phyloP scores from a whole-genome alignment of 192 early-diverging fungal genomes.

The Gigaspora rosea region DNA sequence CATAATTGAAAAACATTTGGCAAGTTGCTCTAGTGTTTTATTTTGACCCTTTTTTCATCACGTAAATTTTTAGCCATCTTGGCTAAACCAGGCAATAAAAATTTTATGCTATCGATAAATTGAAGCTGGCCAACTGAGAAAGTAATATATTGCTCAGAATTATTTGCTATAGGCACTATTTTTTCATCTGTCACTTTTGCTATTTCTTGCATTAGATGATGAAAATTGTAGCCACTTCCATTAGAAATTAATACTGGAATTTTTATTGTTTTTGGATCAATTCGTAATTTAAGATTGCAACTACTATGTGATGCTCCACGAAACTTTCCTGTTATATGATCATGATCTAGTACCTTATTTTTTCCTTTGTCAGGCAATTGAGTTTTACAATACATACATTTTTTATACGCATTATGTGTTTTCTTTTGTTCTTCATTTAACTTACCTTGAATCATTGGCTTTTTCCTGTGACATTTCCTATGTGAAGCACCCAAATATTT shows the following conservation, averaged over 20 bases:
- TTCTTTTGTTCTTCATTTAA: constrained; percentile 15
- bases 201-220: too few relatives aligned
- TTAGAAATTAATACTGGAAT: not conserved
- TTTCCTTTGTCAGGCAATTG: not conserved
- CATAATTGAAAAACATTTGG: constrained; percentile 17
- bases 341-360: constrained; percentile 16
- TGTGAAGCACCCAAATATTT: constrained; percentile 25
- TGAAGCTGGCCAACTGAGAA: constrained; percentile 5
- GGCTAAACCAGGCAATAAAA: not conserved
- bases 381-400: constrained; percentile 2
- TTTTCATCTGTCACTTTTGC: not conserved
- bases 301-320: not conserved
- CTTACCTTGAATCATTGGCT: constrained; percentile 19
- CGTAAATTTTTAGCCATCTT: constrained; percentile 10
- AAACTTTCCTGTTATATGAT: constrained; percentile 19
- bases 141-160: constrained; percentile 1
- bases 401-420: not conserved
- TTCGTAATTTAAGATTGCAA: constrained; percentile 5
- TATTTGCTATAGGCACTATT: constrained; percentile 10
- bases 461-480: constrained; percentile 15
- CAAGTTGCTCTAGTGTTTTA: constrained; percentile 10
- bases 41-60: constrained; percentile 7
- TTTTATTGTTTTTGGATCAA: constrained; percentile 15
- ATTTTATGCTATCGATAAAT: constrained; percentile 7
- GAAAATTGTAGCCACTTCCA: constrained; percentile 13